Conservation (phyloP, 306 rosid genomes). For the Notholithocarpus densiflorus region DNA sequence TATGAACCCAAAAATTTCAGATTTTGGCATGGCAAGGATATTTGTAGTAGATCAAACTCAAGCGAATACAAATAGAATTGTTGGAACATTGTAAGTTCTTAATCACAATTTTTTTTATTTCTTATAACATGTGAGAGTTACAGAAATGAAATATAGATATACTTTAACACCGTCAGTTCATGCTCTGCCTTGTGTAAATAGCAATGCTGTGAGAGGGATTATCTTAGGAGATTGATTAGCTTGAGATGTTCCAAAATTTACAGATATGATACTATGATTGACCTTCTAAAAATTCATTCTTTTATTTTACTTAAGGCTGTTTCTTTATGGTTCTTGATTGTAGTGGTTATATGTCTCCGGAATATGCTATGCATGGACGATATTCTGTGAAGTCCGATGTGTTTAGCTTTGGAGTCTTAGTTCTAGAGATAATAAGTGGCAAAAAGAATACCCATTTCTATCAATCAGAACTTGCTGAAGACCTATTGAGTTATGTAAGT, state of each 20-base stretch:
- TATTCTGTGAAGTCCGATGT: slow-evolving; percentile 30
- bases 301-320: not conserved
- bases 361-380: slow-evolving; percentile 38
- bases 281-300: not conserved
- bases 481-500: no score
- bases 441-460: not conserved
- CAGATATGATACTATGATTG: not conserved
- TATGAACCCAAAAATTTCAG: slow-evolving; percentile 43
- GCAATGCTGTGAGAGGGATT: no score
- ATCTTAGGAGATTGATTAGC: not conserved
- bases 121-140: not conserved
- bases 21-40: slow-evolving; percentile 47
- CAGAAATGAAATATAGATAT: no score
- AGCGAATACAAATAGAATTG: slow-evolving; percentile 29
- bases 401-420: no score
- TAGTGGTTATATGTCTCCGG: slow-evolving; percentile 58
- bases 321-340: not conserved
- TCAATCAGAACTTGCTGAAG: no score
- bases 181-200: no score
- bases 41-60: slow-evolving; percentile 23
- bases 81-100: slow-evolving; percentile 47
- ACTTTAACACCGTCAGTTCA: no score
- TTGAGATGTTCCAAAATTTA: slow-evolving; percentile 38
- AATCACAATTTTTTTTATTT: no score
- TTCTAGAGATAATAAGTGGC: no score